phyloP scores from a whole-genome alignment of 1,284 basidiomycete genomes.

The Ceratobasidium sp. region DNA sequence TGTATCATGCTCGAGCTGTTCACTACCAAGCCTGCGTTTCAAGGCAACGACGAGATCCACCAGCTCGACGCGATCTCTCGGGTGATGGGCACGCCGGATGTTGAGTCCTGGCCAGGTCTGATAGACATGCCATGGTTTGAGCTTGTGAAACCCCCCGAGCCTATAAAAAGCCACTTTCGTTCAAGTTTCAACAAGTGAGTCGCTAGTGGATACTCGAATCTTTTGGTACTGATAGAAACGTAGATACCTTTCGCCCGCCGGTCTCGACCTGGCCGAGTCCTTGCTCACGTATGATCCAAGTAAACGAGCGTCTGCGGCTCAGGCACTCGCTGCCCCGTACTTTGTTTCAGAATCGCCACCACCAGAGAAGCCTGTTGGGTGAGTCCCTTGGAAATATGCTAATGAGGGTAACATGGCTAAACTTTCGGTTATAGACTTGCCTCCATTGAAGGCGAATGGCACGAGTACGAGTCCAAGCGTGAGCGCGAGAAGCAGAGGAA shows the following conservation, averaged over 20 bases:
- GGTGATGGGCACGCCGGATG: slow-evolving; percentile 86
- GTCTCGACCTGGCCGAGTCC: slow-evolving; percentile 83
- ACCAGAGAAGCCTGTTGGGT: slow-evolving; percentile 83
- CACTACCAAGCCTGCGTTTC: slow-evolving; percentile 93
- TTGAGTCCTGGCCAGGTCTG: slow-evolving; percentile 85
- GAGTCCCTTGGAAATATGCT: slow-evolving; percentile 54
- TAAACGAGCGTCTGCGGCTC: slow-evolving; percentile 78
- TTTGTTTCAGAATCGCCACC: slow-evolving; percentile 82
- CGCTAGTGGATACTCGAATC: background rate
- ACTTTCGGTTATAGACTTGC: slow-evolving; percentile 63
- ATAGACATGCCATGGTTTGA: slow-evolving; percentile 96
- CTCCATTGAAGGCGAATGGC: slow-evolving; percentile 91
- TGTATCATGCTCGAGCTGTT: slow-evolving; percentile 99
- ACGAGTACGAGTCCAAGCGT: slow-evolving; percentile 89
- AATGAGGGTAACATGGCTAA: slow-evolving; percentile 6
- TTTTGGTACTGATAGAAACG: background rate
- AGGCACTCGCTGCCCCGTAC: slow-evolving; percentile 85
- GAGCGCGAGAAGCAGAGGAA: slow-evolving; percentile 72
- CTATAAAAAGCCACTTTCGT: slow-evolving; percentile 76
- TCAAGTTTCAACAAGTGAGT: slow-evolving; percentile 82
- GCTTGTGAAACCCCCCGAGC: slow-evolving; percentile 88
- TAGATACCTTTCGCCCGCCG: slow-evolving; percentile 85
- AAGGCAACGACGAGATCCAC: slow-evolving; percentile 96
- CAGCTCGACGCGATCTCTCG: slow-evolving; percentile 94
- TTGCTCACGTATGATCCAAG: slow-evolving; percentile 87